Evolutionary conservation across 768 basidiomycete genomes (phyloP).

Genomic region (Podaxis mareebaensis): DNA sequence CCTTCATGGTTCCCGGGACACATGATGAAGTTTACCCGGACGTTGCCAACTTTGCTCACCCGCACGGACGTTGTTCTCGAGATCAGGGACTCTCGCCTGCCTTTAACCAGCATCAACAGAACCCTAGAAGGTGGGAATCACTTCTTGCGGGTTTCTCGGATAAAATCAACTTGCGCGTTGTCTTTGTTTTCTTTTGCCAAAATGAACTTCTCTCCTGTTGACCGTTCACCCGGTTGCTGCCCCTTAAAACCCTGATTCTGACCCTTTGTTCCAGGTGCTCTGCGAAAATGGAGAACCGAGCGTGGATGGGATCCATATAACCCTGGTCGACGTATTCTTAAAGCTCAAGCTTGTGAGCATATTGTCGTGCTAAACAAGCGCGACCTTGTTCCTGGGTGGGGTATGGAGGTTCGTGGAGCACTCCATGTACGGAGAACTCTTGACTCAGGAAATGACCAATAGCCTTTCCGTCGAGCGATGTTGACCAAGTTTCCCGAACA

Average conservation of each 20-base stretch:
- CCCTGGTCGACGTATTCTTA: slow-evolving; percentile 38
- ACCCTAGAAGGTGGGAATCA: slow-evolving; percentile 70
- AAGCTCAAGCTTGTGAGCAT: slow-evolving; percentile 65
- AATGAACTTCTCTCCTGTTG: neutral
- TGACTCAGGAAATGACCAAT: slow-evolving; percentile 15
- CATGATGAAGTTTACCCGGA: slow-evolving; percentile 85
- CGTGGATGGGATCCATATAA: slow-evolving; percentile 57
- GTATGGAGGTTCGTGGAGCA: slow-evolving; percentile 66
- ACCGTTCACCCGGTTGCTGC: neutral
- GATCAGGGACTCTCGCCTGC: slow-evolving; percentile 89
- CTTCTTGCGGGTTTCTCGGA: slow-evolving; percentile 29
- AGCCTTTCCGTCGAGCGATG: slow-evolving; percentile 82
- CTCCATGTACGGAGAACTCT: slow-evolving; percentile 11
- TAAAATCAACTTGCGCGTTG: slow-evolving; percentile 12
- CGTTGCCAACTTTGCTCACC: slow-evolving; percentile 73
- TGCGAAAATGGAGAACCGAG: slow-evolving; percentile 69
- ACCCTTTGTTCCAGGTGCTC: slow-evolving; percentile 43
- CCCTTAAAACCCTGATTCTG: slow-evolving; percentile 20
- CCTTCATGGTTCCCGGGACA: slow-evolving; percentile 97
- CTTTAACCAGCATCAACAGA: slow-evolving; percentile 91
- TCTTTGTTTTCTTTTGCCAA: neutral
- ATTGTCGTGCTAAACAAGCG: slow-evolving; percentile 92
- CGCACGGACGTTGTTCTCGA: slow-evolving; percentile 93
- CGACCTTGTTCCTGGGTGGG: slow-evolving; percentile 88
- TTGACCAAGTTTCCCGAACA: slow-evolving; percentile 69